phyloP scores from a whole-genome alignment of 2,329 filamentous ascomycete genomes.

The Pseudodiploospora longispora region DNA sequence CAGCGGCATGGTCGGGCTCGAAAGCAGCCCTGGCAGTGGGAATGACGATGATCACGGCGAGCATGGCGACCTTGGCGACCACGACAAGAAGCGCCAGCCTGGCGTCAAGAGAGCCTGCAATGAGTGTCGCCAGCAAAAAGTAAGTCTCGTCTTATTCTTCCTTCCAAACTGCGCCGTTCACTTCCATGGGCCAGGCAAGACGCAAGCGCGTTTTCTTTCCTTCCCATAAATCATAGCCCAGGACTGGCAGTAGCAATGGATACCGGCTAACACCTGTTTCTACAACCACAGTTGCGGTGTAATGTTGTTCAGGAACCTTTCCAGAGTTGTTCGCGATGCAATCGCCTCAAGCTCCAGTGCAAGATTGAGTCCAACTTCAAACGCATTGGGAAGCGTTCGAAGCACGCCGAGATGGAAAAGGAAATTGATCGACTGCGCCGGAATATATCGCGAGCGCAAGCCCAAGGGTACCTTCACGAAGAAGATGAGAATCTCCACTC shows the following conservation, averaged over 20 bases:
- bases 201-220: too few species aligned
- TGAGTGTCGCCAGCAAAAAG: conserved; percentile 80
- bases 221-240: too few species aligned
- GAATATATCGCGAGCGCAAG: conserved; percentile 50
- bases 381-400: conserved; percentile 71
- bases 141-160: conserved; percentile 33
- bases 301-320: conserved; percentile 78
- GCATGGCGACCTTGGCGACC: conserved; percentile 36
- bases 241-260: too few species aligned
- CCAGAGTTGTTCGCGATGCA: conserved; percentile 67
- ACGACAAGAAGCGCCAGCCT: conserved; percentile 56
- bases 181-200: too few species aligned
- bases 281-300: conserved; percentile 58
- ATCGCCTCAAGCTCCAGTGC: conserved; percentile 71
- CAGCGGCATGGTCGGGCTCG: conserved; percentile 41
- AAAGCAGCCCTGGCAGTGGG: conserved; percentile 53
- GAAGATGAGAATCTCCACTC: conserved; percentile 52
- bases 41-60: conserved; percentile 47
- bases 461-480: conserved; percentile 48
- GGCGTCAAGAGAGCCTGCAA: conserved; percentile 75
- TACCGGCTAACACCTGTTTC: not conserved
- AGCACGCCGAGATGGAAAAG: conserved; percentile 80
- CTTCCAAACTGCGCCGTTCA: not conserved
- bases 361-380: conserved; percentile 68
- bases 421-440: conserved; percentile 64